Base-by-base conservation (phyloP, 805 yeast genomes). In the Scheffersomyces amazonensis region DNA sequence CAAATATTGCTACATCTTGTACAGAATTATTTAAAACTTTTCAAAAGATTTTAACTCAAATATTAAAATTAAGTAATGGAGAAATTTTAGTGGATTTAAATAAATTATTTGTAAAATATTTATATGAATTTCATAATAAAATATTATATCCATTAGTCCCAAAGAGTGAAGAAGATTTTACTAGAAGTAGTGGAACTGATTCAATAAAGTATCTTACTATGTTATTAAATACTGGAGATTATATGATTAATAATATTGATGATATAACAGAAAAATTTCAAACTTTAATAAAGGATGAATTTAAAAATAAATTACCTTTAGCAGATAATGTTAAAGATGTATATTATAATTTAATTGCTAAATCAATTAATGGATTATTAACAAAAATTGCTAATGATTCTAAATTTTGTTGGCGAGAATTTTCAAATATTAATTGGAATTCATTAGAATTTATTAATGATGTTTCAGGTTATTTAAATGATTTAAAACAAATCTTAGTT, bases 201-300 rank as follows among this genome's bases (percentile, higher is more conserved):
- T 81, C 87, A 1, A 64, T 87, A 15, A 73, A 72, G 31, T 77
- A 83, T 42, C 70, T 86, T 1, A 81, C 93, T 20, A 65, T 87
- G 54, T 75, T 89, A 8, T 63, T 91, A 24, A 87, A 88, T 49
- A 91, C 99, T 0, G 88, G 96, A 1, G 96, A 91, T 55, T 93
- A 90, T 57, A 82, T 96, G 42, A 76, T 87, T 13, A 70, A 78
- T 9, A 93, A 96, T 2, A 77, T 83, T 2, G 73, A 73, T 10
- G 97, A 93, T 54, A 63, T 93, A 32, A 88, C 81, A 48, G 85
- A 82, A 18, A 78, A 78, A 48, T 60, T 54, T 66, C 66, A 32
- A 49, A 72, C 58, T 55, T 64, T 60, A 50, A 69, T 57, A 46
- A 58, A 62, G 13, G 52, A 58, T 12, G 58, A 61, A 16, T 59